Percentiles rank a stretch among this genome's conserved stretches.
Evolutionary conservation across 768 basidiomycete species (phyloP).

Genomic region (Boletus tylopilopsis): DNA sequence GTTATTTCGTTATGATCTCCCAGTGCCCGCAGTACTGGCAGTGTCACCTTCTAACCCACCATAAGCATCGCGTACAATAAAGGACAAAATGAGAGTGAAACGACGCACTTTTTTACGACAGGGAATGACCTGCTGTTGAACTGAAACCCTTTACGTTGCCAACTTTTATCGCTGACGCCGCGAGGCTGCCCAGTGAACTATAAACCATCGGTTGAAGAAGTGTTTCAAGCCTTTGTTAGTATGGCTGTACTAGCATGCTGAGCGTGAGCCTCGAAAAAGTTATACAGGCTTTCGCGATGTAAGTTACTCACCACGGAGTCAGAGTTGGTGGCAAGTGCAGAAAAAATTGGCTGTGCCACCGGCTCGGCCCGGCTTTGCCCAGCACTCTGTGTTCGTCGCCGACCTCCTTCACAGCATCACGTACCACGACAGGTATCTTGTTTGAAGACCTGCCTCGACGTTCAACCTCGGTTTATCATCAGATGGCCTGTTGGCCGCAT

Average conservation of each 20-base stretch:
- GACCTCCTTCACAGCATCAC: slow-evolving; percentile 57
- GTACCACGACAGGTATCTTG: slow-evolving; percentile 91
- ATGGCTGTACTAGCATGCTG: no score
- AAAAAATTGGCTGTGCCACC: no score
- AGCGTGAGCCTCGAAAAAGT: no score
- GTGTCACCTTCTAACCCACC: background rate
- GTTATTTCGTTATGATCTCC: no score
- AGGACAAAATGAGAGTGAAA: background rate
- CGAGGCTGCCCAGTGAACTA: background rate
- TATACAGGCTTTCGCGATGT: no score
- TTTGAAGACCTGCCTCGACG: slow-evolving; percentile 73
- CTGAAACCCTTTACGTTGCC: background rate
- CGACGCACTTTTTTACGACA: background rate
- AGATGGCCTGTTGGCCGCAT: background rate
- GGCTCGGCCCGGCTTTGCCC: slow-evolving; percentile 62
- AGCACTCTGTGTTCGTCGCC: slow-evolving; percentile 52
- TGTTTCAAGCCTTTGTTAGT: no score
- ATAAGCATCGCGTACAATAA: background rate
- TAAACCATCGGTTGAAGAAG: no score
- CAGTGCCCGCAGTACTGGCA: background rate
- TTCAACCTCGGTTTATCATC: background rate
- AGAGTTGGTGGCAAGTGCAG: background rate
- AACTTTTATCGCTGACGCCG: background rate
- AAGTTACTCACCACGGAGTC: no score
- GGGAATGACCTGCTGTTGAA: no score